Conservation (phyloP, 331 rosid genomes). For the Malus hybrid region DNA sequence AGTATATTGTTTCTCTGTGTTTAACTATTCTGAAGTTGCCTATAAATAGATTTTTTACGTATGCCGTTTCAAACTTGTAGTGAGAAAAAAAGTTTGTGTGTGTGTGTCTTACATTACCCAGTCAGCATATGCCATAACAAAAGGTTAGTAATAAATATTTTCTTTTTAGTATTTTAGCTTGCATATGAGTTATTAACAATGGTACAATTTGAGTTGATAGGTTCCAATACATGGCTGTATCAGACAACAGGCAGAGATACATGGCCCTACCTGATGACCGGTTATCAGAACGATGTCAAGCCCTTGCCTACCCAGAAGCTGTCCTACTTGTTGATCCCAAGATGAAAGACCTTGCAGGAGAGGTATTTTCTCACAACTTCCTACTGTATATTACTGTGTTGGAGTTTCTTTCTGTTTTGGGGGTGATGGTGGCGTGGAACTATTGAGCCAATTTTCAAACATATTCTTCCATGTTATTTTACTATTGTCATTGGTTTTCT, state of each 20-base stretch:
- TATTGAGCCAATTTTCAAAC: not conserved
- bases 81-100: not conserved
- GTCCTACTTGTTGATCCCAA: conserved; percentile 33
- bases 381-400: not conserved
- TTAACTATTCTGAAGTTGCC: too few relatives aligned
- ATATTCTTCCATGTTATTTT: not conserved
- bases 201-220: conserved; percentile 11
- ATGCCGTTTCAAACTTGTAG: not conserved
- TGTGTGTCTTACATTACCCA: not conserved
- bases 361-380: conserved; percentile 15
- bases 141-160: not conserved
- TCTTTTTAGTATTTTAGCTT: not conserved
- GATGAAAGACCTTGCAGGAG: conserved; percentile 25
- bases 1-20: not conserved
- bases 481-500: not conserved
- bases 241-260: conserved; percentile 40
- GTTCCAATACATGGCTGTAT: conserved; percentile 45
- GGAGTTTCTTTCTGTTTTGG: not conserved
- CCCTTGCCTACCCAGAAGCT: conserved; percentile 36
- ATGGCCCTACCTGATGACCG: conserved; percentile 46
- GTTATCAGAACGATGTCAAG: conserved; percentile 26
- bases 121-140: not conserved
- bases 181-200: not conserved
- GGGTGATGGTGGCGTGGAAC: not conserved
- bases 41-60: too few relatives aligned